phyloP scores from a whole-genome alignment of 2,329 filamentous ascomycete genomes.

The Zalaria obscura region DNA sequence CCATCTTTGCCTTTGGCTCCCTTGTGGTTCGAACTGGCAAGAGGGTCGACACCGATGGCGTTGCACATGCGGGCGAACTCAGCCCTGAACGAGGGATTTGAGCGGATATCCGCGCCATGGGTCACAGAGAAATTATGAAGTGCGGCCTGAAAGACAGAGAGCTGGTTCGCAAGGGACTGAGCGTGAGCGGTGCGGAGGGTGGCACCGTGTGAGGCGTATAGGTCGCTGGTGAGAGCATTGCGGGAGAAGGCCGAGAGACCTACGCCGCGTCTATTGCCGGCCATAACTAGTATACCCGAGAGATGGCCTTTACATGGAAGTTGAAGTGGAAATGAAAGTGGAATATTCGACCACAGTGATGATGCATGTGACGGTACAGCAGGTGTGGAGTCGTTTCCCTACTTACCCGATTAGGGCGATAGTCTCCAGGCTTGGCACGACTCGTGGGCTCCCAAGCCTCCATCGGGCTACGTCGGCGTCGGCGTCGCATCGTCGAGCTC shows the following conservation, averaged over 20 bases:
- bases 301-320: no score
- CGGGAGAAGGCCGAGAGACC: slow-evolving; percentile 85
- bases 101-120: slow-evolving; percentile 90
- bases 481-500: no score
- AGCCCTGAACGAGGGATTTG: slow-evolving; percentile 84
- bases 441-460: no score
- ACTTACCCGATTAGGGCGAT: no score
- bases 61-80: slow-evolving; percentile 98
- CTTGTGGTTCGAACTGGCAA: slow-evolving; percentile 42
- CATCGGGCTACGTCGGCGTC: no score
- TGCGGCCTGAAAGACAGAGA: slow-evolving; percentile 88
- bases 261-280: slow-evolving; percentile 56
- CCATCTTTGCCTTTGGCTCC: slow-evolving; percentile 26
- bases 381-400: no score
- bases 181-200: slow-evolving; percentile 75
- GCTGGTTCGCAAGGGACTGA: slow-evolving; percentile 76
- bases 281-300: slow-evolving; percentile 16
- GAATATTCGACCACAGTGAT: no score
- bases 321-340: no score
- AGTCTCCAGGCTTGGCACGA: no score
- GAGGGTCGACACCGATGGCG: slow-evolving; percentile 87
- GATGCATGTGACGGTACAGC: no score
- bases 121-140: slow-evolving; percentile 91
- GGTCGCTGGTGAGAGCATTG: slow-evolving; percentile 68
- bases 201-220: slow-evolving; percentile 82